Conservation (phyloP, 768 basidiomycete species). For the Tricholoma matsutake region DNA sequence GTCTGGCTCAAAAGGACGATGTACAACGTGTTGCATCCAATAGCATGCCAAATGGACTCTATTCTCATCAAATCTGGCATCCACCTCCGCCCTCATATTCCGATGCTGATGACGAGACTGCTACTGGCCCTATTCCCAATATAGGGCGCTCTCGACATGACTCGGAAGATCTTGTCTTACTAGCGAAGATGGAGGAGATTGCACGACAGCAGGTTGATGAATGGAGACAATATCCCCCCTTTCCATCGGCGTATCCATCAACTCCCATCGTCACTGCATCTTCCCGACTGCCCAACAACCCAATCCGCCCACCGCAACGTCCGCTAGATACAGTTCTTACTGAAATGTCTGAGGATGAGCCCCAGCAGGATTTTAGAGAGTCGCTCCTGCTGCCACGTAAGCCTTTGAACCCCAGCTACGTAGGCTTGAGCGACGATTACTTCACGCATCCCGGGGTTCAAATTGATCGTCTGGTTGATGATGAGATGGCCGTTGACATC, state of each 20-base stretch:
- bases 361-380: conserved; percentile 61
- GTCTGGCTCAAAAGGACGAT: conserved; percentile 1
- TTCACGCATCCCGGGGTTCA: conserved; percentile 39
- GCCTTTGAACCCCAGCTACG: conserved; percentile 56
- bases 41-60: background rate
- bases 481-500: conserved; percentile 28
- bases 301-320: background rate
- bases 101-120: conserved; percentile 27
- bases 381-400: conserved; percentile 68
- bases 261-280: conserved; percentile 50
- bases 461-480: conserved; percentile 11
- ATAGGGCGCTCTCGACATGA: conserved; percentile 1
- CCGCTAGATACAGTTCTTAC: conserved; percentile 21
- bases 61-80: conserved; percentile 52
- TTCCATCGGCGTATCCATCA: conserved; percentile 75
- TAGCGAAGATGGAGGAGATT: conserved; percentile 6
- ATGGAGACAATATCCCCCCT: conserved; percentile 71
- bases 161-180: conserved; percentile 9
- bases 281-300: conserved; percentile 22
- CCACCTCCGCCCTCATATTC: conserved; percentile 50
- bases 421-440: conserved; percentile 58
- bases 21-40: conserved; percentile 10
- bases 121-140: conserved; percentile 4
- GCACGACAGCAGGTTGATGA: conserved; percentile 42
- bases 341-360: conserved; percentile 38